Conservation (phyloP, 352 stramenopile genomes). For the Phytopythium boreale region DNA sequence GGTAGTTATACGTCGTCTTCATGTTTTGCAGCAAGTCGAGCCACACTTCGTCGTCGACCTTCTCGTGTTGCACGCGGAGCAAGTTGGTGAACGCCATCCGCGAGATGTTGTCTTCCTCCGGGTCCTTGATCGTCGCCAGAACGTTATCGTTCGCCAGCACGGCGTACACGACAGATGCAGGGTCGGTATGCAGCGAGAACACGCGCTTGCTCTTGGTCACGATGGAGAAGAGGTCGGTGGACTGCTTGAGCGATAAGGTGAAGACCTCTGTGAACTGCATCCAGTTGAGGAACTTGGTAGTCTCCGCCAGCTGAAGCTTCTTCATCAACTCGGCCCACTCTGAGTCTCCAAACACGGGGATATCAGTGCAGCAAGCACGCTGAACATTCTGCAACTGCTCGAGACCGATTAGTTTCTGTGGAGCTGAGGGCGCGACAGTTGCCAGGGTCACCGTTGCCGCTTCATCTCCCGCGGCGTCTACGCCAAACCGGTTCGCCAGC, state of each 20-base stretch:
- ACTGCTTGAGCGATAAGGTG: slow-evolving; percentile 23
- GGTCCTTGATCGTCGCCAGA: slow-evolving; percentile 32
- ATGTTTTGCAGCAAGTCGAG: slow-evolving; percentile 43
- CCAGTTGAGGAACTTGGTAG: slow-evolving; percentile 28
- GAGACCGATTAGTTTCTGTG: slow-evolving; percentile 27
- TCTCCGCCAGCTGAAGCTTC: slow-evolving; percentile 21
- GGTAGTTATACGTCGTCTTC: slow-evolving; percentile 42
- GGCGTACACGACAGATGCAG: slow-evolving; percentile 38
- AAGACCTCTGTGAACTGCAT: slow-evolving; percentile 47
- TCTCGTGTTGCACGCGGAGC: slow-evolving; percentile 32
- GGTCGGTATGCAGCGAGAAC: slow-evolving; percentile 24
- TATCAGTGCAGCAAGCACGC: slow-evolving; percentile 24
- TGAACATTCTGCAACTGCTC: slow-evolving; percentile 35
- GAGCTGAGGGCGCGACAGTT: background rate
- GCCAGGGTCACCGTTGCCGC: background rate
- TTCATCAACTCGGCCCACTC: slow-evolving; percentile 37
- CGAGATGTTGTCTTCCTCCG: slow-evolving; percentile 30
- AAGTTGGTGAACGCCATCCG: slow-evolving; percentile 45
- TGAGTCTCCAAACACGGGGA: slow-evolving; percentile 10
- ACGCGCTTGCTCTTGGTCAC: slow-evolving; percentile 31
- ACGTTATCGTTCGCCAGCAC: slow-evolving; percentile 50
- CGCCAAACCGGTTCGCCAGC: slow-evolving; percentile 33
- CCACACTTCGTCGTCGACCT: slow-evolving; percentile 49
- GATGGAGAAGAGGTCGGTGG: slow-evolving; percentile 26
- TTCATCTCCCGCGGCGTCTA: slow-evolving; percentile 2